Evolutionary conservation across 2,329 filamentous ascomycete genomes (phyloP).

Genomic region (Fulvia fulva): DNA sequence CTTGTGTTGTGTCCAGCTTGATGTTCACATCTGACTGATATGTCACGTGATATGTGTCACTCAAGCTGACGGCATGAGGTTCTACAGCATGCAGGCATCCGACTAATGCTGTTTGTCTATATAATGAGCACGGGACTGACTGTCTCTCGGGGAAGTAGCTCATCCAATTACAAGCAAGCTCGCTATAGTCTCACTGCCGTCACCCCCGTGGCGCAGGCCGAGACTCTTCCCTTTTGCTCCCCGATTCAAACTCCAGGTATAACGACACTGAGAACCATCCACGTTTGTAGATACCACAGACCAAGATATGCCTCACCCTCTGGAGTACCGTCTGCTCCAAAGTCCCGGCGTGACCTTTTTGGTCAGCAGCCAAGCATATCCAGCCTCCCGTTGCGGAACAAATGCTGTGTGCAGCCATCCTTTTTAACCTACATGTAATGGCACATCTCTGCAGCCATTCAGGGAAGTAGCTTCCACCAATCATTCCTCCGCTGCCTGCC

Average conservation of each 20-base stretch:
- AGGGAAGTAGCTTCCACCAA: too few species aligned
- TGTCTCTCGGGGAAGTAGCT: not conserved
- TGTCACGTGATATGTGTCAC: not conserved
- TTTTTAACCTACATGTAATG: too few species aligned
- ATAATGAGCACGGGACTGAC: not conserved
- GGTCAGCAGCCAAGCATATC: too few species aligned
- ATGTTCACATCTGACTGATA: not conserved
- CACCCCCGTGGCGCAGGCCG: not conserved
- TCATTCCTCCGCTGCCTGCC: too few species aligned
- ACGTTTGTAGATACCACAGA: not conserved
- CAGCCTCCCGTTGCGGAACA: too few species aligned
- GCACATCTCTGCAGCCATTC: too few species aligned
- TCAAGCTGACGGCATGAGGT: not conserved
- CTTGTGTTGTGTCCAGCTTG: not conserved
- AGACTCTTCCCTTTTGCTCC: not conserved
- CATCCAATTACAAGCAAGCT: not conserved
- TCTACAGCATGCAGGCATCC: not conserved
- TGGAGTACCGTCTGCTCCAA: not conserved
- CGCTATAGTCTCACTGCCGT: not conserved
- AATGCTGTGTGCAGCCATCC: too few species aligned
- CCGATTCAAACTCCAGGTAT: not conserved
- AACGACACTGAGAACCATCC: not conserved
- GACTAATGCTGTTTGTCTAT: not conserved
- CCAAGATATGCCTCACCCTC: not conserved
- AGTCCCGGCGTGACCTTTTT: too few species aligned